Percentiles rank a stretch among this genome's conserved stretches.
Evolutionary conservation across 441 rosid genomes (phyloP).

Genomic region (Aleurites moluccanus): DNA sequence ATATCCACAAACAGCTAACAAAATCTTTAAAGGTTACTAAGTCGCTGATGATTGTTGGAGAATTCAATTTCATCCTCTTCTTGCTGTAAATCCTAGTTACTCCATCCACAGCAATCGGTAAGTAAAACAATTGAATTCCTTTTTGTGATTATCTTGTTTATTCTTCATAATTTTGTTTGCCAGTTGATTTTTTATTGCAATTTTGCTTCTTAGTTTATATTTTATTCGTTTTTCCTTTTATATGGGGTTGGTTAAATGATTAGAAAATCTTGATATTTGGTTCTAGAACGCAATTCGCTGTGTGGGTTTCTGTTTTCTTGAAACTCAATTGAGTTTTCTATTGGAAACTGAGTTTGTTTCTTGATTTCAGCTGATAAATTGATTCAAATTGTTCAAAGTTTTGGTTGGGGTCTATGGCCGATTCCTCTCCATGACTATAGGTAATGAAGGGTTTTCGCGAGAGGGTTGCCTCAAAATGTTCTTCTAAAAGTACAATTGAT

Average conservation of each 20-base stretch:
- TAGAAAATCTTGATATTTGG: background rate
- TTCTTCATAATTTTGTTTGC: background rate
- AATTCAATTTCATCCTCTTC: background rate
- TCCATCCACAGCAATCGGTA: background rate
- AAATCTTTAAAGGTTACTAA: background rate
- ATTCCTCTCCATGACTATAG: constrained; percentile 48
- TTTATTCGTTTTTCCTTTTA: background rate
- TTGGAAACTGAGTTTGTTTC: constrained; percentile 11
- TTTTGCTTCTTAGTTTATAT: background rate
- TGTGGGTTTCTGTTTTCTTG: background rate
- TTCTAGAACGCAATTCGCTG: background rate
- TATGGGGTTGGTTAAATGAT: background rate
- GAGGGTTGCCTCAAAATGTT: constrained; percentile 49
- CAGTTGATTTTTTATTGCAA: no score
- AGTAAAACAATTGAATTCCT: background rate
- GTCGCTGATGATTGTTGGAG: background rate
- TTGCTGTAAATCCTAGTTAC: background rate
- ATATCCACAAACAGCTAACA: no score
- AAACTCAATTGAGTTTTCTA: background rate
- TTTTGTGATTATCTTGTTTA: background rate
- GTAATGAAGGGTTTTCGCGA: constrained; percentile 82
- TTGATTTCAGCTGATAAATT: constrained; percentile 18
- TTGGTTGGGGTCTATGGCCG: constrained; percentile 35
- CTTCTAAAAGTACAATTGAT: constrained; percentile 44
- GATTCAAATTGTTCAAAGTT: constrained; percentile 17